Evolutionary conservation across 805 yeast genomes (phyloP), one percentile per base, ranked within the genome.

Genomic region (Saturnispora sanitii): DNA sequence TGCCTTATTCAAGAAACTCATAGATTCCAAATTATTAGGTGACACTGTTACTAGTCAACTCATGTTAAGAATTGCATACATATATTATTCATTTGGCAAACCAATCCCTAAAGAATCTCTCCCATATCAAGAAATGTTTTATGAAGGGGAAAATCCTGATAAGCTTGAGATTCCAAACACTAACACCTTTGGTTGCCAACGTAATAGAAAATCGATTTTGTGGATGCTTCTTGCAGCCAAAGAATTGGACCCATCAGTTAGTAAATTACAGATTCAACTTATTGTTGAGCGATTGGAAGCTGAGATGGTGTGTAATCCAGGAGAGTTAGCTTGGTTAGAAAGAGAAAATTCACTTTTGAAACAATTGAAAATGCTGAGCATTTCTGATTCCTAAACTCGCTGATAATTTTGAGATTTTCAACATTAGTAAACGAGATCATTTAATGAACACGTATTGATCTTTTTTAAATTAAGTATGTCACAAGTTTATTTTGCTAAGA

Each of bases 221-320:
- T 87, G 95, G 85, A 70, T 71, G 48, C 55, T 87, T 21, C 55
- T 87, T 21, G 79, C 95, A 0, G 80, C 86, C 6, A 73, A 73
- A 42, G 83, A 82, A 53, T 77, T 95, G 82, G 68, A 69, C 37
- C 58, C 59, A 2, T 43, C 28, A 7, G 43, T 48, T 8, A 54
- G 52, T 16, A 56, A 60, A 1, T 36, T 48, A 2, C 62, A 60
- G 38, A 51, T 51, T 2, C 44, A 40, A n/a, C 20, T 56, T 2
- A 34, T 57, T 17, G 35, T 58, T 1, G 46, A 54, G 44, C 37
- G 48, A 25, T 48, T 57, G 4, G 59, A 57, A 28, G 34, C 45
- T 8, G 44, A 40, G 16, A 20, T 29, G 13, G 42, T 37, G 2
- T 25, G 31, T 1, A 20, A 32, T 11, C 43, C 40, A 8, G 40